Conservation (phyloP, 805 yeast species). For the Candida awuae region DNA sequence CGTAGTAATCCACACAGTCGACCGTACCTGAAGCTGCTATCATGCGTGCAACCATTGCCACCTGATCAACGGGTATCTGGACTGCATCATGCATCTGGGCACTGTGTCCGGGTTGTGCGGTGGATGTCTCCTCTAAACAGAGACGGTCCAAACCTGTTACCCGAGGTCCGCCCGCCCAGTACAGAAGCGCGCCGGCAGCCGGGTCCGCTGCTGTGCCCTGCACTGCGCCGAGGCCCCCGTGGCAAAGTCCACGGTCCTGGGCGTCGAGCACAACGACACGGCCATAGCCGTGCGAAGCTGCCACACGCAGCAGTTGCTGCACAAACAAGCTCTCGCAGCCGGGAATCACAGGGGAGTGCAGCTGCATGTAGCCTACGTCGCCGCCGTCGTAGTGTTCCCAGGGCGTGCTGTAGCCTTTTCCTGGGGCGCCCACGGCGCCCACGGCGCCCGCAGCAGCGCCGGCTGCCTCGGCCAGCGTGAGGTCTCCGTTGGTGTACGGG, state of each 20-base stretch:
- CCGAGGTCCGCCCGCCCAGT: no score
- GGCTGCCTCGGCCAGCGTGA: slow-evolving; percentile 4
- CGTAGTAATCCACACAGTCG: slow-evolving; percentile 4
- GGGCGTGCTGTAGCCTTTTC: not conserved
- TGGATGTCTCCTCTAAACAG: no score
- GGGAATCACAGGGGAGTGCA: slow-evolving; percentile 13
- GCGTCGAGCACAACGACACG: slow-evolving; percentile 8
- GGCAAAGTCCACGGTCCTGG: slow-evolving; percentile 8
- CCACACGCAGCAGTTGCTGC: slow-evolving; percentile 5
- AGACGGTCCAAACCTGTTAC: no score
- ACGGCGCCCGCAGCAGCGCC: not conserved
- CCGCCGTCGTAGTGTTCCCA: slow-evolving; percentile 4
- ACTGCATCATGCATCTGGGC: no score
- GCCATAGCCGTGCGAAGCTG: not conserved
- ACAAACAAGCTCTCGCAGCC: slow-evolving; percentile 12
- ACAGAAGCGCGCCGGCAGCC: no score
- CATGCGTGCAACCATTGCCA: no score
- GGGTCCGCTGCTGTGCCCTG: not conserved
- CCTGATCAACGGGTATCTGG: no score
- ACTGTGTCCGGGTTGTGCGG: no score
- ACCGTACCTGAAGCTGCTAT: no score
- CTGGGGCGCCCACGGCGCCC: not conserved
- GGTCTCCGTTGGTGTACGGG: slow-evolving; percentile 60
- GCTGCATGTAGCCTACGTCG: slow-evolving; percentile 4
- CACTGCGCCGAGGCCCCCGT: slow-evolving; percentile 1